phyloP scores from a whole-genome alignment of 1,139 yeast species.

The Candida sanyaensis region DNA sequence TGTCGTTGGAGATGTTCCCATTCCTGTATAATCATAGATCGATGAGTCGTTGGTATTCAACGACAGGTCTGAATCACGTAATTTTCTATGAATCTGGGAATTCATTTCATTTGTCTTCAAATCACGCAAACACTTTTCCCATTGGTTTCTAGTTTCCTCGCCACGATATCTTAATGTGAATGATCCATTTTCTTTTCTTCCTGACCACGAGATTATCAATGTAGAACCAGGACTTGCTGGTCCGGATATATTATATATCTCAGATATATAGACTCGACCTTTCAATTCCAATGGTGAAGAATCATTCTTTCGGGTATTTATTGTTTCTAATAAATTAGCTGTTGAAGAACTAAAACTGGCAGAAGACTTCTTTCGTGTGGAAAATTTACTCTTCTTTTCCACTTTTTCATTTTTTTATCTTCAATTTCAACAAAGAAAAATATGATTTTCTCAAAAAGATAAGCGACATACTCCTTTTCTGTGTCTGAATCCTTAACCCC shows the following conservation, averaged over 20 bases:
- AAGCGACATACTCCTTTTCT: constrained; percentile 89
- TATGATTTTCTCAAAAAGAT: constrained; percentile 83
- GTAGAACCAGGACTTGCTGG: constrained; percentile 49
- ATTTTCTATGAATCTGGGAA: constrained; percentile 37
- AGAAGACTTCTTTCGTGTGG: constrained; percentile 45
- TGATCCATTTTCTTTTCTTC: constrained; percentile 74
- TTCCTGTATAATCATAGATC: constrained; percentile 25
- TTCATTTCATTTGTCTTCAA: constrained; percentile 47
- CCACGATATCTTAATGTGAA: constrained; percentile 68
- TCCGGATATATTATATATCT: constrained; percentile 56
- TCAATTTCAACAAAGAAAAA: constrained; percentile 66
- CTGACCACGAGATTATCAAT: constrained; percentile 75
- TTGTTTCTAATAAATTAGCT: constrained; percentile 37
- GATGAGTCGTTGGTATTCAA: constrained; percentile 21
- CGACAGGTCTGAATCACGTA: constrained; percentile 41
- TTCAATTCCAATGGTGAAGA: constrained; percentile 53
- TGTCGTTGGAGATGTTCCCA: background rate
- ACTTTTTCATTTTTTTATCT: constrained; percentile 22
- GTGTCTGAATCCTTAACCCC: constrained; percentile 75
- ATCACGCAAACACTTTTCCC: constrained; percentile 61
- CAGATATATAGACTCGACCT: constrained; percentile 71
- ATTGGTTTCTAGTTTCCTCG: constrained; percentile 70
- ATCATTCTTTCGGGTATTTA: constrained; percentile 33
- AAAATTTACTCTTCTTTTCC: constrained; percentile 32
- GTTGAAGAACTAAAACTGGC: constrained; percentile 35